Evolutionary conservation across 129 eudicot species (phyloP), one percentile per base, ranked within the genome.

Genomic region (Centaurea solstitialis): DNA sequence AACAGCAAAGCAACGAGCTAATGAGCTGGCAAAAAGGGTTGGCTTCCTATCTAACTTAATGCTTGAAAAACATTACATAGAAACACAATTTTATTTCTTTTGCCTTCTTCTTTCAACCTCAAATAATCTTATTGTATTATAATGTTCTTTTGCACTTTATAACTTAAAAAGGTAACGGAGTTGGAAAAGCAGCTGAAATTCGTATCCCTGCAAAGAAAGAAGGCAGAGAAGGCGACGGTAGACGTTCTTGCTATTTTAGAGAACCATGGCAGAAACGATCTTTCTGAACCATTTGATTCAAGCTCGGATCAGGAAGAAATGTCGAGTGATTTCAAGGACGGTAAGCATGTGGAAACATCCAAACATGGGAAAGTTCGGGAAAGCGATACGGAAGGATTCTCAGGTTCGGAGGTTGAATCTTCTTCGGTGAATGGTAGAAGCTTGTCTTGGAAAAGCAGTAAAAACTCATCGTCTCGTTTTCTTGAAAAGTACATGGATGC

Each of bases 21-120:
- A 89, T 85, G 99, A 92, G 77, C 90, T 92, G 87, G 89, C 91
- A 50, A 91, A 88, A 91, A 86, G 94, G 97, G 99, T 95, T 40
- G 83, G 97, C 77, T 45, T 79, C 41, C 35, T 75, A 67, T 53
- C 72, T 80, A 9, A 72, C 22, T 68, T 45, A 57, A 80, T 35
- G 70, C 33, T 22, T 57, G 74, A 39, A 45, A 72, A 78, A 53
- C 68, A 68, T 72, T 24, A 21, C 24, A 17, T 37, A 59, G 0
- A 18, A 2, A 7, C 43, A 24, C 13, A 7, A 50, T 66, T 28
- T 28, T 74, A 50, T 38, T 37, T 59, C 28, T 18, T 40, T 37
- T 24, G 5, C 33, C 59, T 40, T 65, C 53, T 28, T 69, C 76
- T 83, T 68, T 40, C 22, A 75, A 77, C 12, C 9, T 40, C 7